A percentile compares a stretch with the other conserved stretches of the same genome.
phyloP scores from a whole-genome alignment of 192 early-diverging fungal genomes.

The Blastocladiella britannica region DNA sequence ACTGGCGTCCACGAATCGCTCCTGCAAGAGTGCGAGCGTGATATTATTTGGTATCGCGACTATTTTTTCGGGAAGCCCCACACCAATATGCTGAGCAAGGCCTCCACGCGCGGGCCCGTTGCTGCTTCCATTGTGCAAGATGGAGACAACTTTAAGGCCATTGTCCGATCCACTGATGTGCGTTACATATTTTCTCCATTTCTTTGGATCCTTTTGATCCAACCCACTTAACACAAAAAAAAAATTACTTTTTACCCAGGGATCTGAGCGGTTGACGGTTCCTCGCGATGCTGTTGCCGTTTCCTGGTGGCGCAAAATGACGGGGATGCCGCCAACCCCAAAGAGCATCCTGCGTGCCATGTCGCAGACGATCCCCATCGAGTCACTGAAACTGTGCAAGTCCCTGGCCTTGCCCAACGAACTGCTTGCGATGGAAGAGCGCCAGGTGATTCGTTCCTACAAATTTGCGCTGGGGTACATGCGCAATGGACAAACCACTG shows the following conservation, averaged over 20 bases:
- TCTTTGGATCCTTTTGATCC: constrained; percentile 5
- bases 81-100: constrained; percentile 19
- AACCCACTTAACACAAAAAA: constrained; percentile 8
- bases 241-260: constrained; percentile 15
- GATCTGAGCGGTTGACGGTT: constrained; percentile 32
- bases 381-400: constrained; percentile 20
- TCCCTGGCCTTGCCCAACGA: constrained; percentile 33
- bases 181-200: constrained; percentile 9
- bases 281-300: constrained; percentile 13
- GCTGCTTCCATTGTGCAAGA: constrained; percentile 28
- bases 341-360: constrained; percentile 20
- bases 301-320: constrained; percentile 18
- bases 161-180: constrained; percentile 19
- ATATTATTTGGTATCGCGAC: constrained; percentile 41
- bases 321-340: constrained; percentile 19
- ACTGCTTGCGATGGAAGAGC: constrained; percentile 41
- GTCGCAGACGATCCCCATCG: constrained; percentile 21
- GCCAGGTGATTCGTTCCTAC: constrained; percentile 44
- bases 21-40: constrained; percentile 47
- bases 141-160: constrained; percentile 26
- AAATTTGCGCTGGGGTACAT: constrained; percentile 48
- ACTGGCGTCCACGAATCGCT: constrained; percentile 8
- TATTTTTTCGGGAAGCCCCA: constrained; percentile 43
- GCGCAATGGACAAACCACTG: constrained; percentile 21
- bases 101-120: constrained; percentile 23